These are phyloP conservation scores for Rubia yunnanensis DNA, from an alignment of 257 asterid genomes.

Conservation along the genomic window DNA sequence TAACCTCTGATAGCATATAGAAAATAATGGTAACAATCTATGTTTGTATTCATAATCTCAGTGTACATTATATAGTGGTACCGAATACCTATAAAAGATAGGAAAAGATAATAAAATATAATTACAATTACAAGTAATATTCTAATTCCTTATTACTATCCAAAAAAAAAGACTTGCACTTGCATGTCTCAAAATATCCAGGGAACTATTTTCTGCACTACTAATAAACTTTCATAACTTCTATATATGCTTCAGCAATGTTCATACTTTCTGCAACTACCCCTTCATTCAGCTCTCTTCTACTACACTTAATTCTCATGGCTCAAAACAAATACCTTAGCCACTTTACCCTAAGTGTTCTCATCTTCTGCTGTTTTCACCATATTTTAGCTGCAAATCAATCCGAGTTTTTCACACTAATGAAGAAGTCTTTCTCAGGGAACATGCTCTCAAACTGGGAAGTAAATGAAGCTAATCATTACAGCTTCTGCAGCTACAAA, in stretches of 20 bases:
- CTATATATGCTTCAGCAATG: background rate
- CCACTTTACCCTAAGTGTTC: conserved; percentile 19
- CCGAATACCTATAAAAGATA: too few relatives aligned
- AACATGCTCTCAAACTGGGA: conserved; percentile 45
- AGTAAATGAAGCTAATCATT: background rate
- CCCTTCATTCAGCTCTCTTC: background rate
- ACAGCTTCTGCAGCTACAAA: conserved; percentile 31
- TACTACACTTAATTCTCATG: conserved; percentile 21
- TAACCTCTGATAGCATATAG: too few relatives aligned
- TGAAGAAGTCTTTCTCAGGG: conserved; percentile 39
- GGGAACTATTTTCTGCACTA: background rate
- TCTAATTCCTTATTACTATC: background rate
- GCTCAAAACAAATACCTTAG: conserved; percentile 20
- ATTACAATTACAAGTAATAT: too few relatives aligned
- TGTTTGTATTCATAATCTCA: too few relatives aligned
- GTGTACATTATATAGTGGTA: too few relatives aligned
- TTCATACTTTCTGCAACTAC: background rate
- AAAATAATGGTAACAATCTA: too few relatives aligned
- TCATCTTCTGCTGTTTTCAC: conserved; percentile 15
- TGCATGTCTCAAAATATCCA: background rate
- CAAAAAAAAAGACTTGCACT: background rate
- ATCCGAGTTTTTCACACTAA: conserved; percentile 36
- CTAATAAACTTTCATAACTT: background rate
- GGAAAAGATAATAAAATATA: too few relatives aligned
- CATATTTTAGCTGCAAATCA: conserved; percentile 13